These are phyloP conservation scores for Chlamydomonas schloesseri DNA, from an alignment of 139 green algal species.

Conservation along the genomic window DNA sequence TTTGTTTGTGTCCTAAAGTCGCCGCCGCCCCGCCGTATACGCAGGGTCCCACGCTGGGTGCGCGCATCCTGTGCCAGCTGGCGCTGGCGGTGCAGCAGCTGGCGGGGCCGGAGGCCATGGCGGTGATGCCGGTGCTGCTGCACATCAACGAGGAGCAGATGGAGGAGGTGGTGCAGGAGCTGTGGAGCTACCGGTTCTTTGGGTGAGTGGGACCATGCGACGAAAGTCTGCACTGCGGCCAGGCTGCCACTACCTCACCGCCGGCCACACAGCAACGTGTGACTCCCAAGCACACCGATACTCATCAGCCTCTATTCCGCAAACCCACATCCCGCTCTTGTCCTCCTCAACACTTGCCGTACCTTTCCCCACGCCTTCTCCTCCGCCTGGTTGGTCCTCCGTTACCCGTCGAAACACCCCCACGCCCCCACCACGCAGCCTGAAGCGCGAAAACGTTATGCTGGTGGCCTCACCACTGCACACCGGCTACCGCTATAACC, in stretches of 20 bases:
- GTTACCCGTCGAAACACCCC: too few relatives aligned
- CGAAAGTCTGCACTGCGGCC: too few relatives aligned
- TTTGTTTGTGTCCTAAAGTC: too few relatives aligned
- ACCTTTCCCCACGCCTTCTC: too few relatives aligned
- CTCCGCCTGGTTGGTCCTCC: too few relatives aligned
- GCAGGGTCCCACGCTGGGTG: conserved; percentile 39
- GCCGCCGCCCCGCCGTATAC: not conserved
- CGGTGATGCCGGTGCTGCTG: conserved; percentile 33
- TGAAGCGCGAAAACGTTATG: conserved; percentile 41
- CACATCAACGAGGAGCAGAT: conserved; percentile 49
- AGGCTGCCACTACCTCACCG: too few relatives aligned
- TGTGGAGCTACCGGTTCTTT: conserved; percentile 43
- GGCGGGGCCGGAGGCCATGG: conserved; percentile 32
- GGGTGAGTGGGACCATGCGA: not conserved
- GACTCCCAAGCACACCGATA: too few relatives aligned
- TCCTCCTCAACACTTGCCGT: too few relatives aligned
- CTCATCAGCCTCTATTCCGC: too few relatives aligned
- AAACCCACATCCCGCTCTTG: too few relatives aligned
- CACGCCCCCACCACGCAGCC: not conserved
- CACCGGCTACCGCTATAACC: conserved; percentile 41
- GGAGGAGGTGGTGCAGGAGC: conserved; percentile 47
- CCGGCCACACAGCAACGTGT: too few relatives aligned
- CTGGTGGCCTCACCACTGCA: conserved; percentile 37
- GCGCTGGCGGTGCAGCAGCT: conserved; percentile 16
- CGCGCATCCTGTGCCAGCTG: conserved; percentile 40